phyloP scores from a whole-genome alignment of 2,329 filamentous ascomycete species.

The Talaromyces sp. region DNA sequence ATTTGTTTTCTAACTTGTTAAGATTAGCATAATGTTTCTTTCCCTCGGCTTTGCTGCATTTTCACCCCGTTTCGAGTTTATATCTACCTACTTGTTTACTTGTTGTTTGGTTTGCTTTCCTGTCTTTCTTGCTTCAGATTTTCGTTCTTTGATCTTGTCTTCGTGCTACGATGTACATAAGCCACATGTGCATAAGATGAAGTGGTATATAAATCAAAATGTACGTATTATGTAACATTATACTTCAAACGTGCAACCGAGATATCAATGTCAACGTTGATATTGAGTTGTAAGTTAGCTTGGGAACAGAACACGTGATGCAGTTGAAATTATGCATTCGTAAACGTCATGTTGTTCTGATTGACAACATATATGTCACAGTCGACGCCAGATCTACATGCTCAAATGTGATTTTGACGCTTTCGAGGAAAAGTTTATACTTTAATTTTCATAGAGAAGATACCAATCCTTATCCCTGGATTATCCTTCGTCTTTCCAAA shows the following conservation, averaged over 20 bases:
- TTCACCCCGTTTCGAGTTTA: neutral
- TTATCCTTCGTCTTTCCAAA: neutral
- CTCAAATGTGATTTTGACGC: neutral
- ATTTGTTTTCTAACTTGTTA: neutral
- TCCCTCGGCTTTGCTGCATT: neutral
- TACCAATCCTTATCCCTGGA: too few relatives aligned
- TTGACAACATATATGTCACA: too few relatives aligned
- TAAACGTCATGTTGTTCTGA: too few relatives aligned
- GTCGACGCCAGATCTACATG: too few relatives aligned
- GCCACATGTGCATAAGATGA: neutral
- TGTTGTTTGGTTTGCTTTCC: neutral
- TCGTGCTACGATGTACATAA: neutral
- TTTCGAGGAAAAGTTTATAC: too few relatives aligned
- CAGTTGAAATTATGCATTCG: too few relatives aligned
- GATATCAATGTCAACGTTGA: too few relatives aligned
- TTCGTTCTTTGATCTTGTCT: neutral
- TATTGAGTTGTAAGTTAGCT: too few relatives aligned
- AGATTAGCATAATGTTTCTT: neutral
- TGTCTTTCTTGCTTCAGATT: neutral
- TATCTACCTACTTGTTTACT: neutral
- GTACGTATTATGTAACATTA: neutral
- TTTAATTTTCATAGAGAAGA: too few relatives aligned
- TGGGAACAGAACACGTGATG: too few relatives aligned
- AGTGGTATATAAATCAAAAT: conserved; percentile 1
- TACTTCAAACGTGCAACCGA: neutral